Conservation (phyloP, 192 early-diverging fungal species). For the Coemansia sp. region DNA sequence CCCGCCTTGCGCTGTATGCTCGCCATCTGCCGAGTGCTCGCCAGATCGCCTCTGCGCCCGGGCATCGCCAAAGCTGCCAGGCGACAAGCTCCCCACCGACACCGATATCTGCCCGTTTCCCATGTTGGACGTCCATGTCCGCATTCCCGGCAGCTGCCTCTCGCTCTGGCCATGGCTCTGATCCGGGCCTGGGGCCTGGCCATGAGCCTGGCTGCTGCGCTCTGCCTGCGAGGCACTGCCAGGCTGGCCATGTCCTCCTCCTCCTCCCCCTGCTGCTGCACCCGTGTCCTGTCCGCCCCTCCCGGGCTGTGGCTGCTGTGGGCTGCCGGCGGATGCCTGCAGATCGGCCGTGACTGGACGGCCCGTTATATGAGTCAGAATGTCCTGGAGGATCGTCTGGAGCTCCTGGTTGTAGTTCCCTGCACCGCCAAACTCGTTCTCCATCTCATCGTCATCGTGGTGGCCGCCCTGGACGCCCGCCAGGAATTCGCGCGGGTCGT, state of each 20-base stretch:
- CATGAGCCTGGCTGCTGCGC: neutral
- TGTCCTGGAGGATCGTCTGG: constrained; percentile 35
- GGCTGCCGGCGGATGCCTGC: too few species aligned
- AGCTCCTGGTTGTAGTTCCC: constrained; percentile 49
- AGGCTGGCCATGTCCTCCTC: neutral
- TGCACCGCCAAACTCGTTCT: constrained; percentile 50
- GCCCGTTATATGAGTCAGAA: constrained; percentile 32
- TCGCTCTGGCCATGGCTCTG: neutral
- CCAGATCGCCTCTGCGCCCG: neutral
- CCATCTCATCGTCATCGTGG: constrained; percentile 43
- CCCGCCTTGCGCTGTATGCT: neutral
- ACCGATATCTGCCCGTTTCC: constrained; percentile 29
- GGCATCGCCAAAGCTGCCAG: neutral
- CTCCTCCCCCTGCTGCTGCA: neutral
- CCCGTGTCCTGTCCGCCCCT: neutral
- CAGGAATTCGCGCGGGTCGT: constrained; percentile 44
- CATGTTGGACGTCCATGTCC: constrained; percentile 39
- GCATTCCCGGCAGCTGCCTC: constrained; percentile 18
- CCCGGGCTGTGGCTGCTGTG: neutral
- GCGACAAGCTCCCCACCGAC: constrained; percentile 24
- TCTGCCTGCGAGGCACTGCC: neutral
- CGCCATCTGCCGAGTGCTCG: neutral
- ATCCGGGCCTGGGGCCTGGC: too few species aligned
- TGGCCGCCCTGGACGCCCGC: constrained; percentile 9
- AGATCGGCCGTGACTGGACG: constrained; percentile 6